Percentiles rank a stretch among this genome's conserved stretches.
phyloP scores from a whole-genome alignment of 495 filamentous ascomycete genomes.

The Hypoxylon subgilvum region DNA sequence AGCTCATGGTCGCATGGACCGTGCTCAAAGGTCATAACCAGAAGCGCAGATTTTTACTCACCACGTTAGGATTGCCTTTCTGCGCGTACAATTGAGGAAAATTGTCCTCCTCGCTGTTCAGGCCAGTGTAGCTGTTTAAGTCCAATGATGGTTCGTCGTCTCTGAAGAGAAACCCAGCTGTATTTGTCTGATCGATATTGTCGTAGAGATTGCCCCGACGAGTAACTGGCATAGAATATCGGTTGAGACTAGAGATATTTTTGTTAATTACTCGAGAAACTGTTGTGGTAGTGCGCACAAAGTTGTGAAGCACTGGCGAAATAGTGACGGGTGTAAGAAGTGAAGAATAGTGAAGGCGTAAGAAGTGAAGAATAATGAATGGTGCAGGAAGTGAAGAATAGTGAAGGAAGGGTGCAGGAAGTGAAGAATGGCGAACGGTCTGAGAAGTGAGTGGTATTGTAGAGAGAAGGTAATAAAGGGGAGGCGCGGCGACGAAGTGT shows the following conservation, averaged over 20 bases:
- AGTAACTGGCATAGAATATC: conserved; percentile 88
- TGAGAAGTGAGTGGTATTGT: too few relatives aligned
- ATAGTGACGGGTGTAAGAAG: too few relatives aligned
- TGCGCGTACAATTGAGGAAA: conserved; percentile 82
- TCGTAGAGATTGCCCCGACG: conserved; percentile 65
- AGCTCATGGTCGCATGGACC: too few relatives aligned
- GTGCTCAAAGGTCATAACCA: conserved; percentile 4
- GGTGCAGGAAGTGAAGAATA: too few relatives aligned
- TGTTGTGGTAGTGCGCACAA: too few relatives aligned
- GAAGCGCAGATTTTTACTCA: conserved; percentile 55
- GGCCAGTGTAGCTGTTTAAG: conserved; percentile 68
- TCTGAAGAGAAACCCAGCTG: conserved; percentile 80
- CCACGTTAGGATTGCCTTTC: conserved; percentile 69
- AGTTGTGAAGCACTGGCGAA: too few relatives aligned
- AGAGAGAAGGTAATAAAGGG: too few relatives aligned
- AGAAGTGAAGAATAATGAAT: too few relatives aligned
- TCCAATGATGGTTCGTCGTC: conserved; percentile 71
- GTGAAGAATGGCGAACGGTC: too few relatives aligned
- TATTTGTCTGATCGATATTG: conserved; percentile 74
- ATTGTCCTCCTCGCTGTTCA: conserved; percentile 77
- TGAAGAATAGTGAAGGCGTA: too few relatives aligned
- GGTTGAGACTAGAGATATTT: conserved; percentile 65
- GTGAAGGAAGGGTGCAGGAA: too few relatives aligned
- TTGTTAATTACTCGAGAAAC: conserved; percentile 18
- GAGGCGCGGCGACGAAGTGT: too few relatives aligned